Percentiles rank a stretch among this genome's conserved stretches.
Conservation (phyloP, 1,284 basidiomycete species). For the Crocinoboletus sp. region DNA sequence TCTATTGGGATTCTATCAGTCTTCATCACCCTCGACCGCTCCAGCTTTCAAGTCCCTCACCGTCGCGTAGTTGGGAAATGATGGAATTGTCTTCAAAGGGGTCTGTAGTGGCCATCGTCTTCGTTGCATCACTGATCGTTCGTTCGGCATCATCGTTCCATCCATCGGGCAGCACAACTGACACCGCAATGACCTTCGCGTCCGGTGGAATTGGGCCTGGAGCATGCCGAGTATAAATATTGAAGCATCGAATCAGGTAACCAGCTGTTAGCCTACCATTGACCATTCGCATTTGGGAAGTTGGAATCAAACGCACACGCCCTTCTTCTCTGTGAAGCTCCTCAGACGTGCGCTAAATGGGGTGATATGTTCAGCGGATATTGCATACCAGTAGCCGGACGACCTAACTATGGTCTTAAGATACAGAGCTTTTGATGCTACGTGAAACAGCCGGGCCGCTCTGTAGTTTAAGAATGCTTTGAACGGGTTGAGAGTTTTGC, state of each 20-base stretch:
- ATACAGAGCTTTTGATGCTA: conserved; percentile 1
- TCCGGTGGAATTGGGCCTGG: not conserved
- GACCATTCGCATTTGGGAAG: not conserved
- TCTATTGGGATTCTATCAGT: conserved; percentile 4
- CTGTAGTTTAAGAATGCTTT: conserved; percentile 4
- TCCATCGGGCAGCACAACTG: conserved; percentile 4
- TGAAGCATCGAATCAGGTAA: not conserved
- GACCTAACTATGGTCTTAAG: conserved; percentile 3
- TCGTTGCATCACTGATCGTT: conserved; percentile 3
- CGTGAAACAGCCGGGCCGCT: conserved; percentile 7
- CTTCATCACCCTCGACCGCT: not conserved
- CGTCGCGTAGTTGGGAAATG: conserved; percentile 7
- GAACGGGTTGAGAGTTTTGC: conserved; percentile 12
- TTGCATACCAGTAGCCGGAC: not conserved
- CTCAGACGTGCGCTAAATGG: conserved; percentile 12
- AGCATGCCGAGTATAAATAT: not conserved
- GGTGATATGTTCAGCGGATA: not conserved
- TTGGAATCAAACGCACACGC: not conserved
- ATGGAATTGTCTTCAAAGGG: conserved; percentile 7
- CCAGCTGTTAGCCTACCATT: not conserved
- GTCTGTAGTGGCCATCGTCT: not conserved
- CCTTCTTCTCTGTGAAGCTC: not conserved
- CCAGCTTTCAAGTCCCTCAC: conserved; percentile 11
- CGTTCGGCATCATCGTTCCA: not conserved
- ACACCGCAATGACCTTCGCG: not conserved